phyloP scores from a whole-genome alignment of 169 alveolate species.

The Babesia caballi region DNA sequence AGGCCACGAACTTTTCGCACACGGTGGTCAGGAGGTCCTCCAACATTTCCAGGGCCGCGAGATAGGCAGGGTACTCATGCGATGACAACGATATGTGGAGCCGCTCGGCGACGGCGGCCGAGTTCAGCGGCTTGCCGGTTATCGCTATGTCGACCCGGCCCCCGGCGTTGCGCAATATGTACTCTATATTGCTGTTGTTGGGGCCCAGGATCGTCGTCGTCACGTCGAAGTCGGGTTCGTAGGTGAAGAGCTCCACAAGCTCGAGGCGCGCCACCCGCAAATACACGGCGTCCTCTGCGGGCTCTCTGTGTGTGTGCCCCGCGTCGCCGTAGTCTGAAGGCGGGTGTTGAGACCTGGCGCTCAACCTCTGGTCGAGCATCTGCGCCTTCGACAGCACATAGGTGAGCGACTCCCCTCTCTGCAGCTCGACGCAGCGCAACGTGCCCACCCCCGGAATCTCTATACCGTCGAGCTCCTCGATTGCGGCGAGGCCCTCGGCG shows the following conservation, averaged over 20 bases:
- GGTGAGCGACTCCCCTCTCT: slow-evolving; percentile 34
- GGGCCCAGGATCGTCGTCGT: slow-evolving; percentile 72
- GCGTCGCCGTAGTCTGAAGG: not conserved
- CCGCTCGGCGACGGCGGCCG: slow-evolving; percentile 79
- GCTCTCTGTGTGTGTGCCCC: not conserved
- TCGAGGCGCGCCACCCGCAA: slow-evolving; percentile 71
- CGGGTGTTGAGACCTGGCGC: not conserved
- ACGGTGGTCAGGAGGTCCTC: slow-evolving; percentile 75
- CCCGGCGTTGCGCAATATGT: slow-evolving; percentile 72
- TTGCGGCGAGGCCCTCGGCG: not conserved
- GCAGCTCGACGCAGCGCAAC: slow-evolving; percentile 41
- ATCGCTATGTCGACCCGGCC: slow-evolving; percentile 72
- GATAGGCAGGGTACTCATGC: slow-evolving; percentile 63
- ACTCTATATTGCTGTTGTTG: slow-evolving; percentile 74
- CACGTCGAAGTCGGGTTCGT: slow-evolving; percentile 80
- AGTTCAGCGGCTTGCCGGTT: slow-evolving; percentile 77
- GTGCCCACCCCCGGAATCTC: slow-evolving; percentile 52
- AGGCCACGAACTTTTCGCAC: slow-evolving; percentile 72
- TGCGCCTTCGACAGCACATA: slow-evolving; percentile 4
- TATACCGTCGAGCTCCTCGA: slow-evolving; percentile 42
- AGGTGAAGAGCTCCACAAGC: slow-evolving; percentile 77
- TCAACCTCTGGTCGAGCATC: not conserved
- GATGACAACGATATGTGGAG: slow-evolving; percentile 74
- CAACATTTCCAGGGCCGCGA: slow-evolving; percentile 68
- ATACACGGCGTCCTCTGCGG: not conserved